phyloP scores from a whole-genome alignment of 2,329 filamentous ascomycete genomes.

The Fusarium piperis region DNA sequence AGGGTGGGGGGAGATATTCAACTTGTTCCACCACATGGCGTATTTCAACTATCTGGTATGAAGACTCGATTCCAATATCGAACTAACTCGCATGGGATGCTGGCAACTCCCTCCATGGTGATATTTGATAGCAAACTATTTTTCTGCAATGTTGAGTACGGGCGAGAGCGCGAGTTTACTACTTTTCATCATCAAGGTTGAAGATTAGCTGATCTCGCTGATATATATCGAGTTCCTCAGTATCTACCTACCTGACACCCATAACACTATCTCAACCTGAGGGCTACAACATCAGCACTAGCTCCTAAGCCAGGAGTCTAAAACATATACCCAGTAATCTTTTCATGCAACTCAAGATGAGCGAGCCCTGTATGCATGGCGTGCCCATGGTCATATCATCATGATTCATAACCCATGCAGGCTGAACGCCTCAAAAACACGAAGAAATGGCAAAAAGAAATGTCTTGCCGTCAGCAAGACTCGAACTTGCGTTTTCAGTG shows the following conservation, averaged over 20 bases:
- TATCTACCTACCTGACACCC: too few species aligned
- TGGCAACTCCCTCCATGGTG: not conserved
- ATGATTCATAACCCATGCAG: not conserved
- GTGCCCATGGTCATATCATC: not conserved
- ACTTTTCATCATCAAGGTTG: not conserved
- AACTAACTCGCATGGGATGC: too few species aligned
- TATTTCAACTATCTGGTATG: not conserved
- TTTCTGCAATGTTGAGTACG: accelerated
- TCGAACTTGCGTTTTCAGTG: not conserved
- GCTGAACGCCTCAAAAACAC: not conserved
- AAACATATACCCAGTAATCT: not conserved
- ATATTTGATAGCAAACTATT: not conserved
- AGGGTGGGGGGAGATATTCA: not conserved
- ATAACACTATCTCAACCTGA: not conserved
- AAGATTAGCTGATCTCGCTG: not conserved
- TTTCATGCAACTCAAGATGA: not conserved
- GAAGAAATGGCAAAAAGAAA: not conserved
- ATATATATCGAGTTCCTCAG: not conserved
- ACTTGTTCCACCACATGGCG: not conserved
- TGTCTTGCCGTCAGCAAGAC: not conserved
- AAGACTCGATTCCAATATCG: not conserved
- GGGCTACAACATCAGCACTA: not conserved
- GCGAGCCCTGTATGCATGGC: too few species aligned
- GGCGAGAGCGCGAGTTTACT: accelerated
- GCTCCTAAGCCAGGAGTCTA: not conserved